phyloP scores from a whole-genome alignment of 2,329 filamentous ascomycete species.

The Colletotrichum falcatum region DNA sequence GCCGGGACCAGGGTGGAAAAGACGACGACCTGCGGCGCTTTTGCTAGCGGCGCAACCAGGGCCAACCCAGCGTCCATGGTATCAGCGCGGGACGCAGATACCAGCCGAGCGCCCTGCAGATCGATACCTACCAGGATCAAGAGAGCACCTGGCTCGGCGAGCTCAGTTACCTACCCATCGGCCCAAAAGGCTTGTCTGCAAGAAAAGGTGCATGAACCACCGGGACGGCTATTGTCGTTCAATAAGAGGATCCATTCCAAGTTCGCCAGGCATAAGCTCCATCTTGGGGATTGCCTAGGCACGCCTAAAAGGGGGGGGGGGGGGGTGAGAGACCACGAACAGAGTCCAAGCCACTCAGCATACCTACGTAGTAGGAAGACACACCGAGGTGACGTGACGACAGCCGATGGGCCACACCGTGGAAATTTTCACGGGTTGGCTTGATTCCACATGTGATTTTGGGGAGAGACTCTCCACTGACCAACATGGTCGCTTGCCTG shows the following conservation, averaged over 20 bases:
- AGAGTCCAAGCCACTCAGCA: not conserved
- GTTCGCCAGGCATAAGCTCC: not conserved
- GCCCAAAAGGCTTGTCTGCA: not conserved
- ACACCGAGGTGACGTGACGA: constrained; percentile 12
- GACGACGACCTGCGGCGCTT: constrained; percentile 27
- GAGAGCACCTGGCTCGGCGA: not conserved
- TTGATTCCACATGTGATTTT: constrained; percentile 21
- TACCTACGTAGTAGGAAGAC: not conserved
- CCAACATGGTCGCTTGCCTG: constrained; percentile 12
- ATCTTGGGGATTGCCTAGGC: not conserved
- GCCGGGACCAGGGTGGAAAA: constrained; percentile 26
- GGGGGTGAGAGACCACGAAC: not conserved
- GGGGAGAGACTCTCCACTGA: constrained; percentile 14
- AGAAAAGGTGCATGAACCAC: not conserved
- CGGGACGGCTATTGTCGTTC: not conserved
- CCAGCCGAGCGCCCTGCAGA: constrained; percentile 23
- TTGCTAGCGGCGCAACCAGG: constrained; percentile 20
- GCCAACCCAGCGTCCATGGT: constrained; percentile 20
- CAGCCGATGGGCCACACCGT: not conserved
- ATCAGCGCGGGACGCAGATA: constrained; percentile 29
- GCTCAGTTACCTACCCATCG: not conserved
- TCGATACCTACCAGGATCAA: constrained; percentile 13
- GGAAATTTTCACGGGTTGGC: constrained; percentile 14
- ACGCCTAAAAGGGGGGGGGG: not conserved
- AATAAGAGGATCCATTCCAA: not conserved